These are phyloP conservation scores for Przewalskia tangutica DNA, from an alignment of 257 asterid species.

Conservation along the genomic window DNA sequence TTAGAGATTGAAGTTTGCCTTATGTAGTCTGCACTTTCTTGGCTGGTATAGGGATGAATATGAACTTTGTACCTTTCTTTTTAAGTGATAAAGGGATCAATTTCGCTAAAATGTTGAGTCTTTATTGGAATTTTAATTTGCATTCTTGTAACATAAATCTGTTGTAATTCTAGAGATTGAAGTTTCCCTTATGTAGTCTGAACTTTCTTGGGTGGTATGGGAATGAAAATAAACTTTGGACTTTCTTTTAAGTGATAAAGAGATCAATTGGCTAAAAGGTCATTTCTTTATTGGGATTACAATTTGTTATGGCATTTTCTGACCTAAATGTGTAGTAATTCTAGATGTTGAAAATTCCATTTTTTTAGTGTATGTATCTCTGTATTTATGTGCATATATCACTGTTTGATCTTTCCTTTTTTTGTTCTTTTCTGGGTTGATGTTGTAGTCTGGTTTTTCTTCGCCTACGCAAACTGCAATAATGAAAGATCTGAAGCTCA, in stretches of 20 bases:
- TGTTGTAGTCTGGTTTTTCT: conserved; percentile 76
- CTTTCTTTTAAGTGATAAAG: background rate
- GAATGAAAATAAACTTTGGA: background rate
- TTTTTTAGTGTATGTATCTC: background rate
- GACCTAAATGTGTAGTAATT: background rate
- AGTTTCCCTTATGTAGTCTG: too few species aligned
- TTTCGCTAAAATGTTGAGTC: too few species aligned
- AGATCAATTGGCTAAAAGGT: background rate
- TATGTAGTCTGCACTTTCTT: background rate
- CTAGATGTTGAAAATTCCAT: background rate
- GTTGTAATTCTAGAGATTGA: too few species aligned
- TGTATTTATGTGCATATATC: background rate
- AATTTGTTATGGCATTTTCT: background rate
- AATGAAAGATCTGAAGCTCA: conserved; percentile 51
- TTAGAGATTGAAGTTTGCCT: background rate
- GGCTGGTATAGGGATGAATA: background rate
- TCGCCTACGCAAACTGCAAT: conserved; percentile 80
- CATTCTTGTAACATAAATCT: too few species aligned
- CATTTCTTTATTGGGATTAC: background rate
- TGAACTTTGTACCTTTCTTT: too few species aligned
- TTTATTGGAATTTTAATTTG: too few species aligned
- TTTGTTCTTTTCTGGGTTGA: conserved; percentile 3
- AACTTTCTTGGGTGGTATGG: too few species aligned
- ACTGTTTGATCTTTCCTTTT: background rate
- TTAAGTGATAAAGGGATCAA: too few species aligned